Percentiles rank a stretch among this genome's conserved stretches.
Conservation (phyloP, 1,284 basidiomycete genomes). For the Tilletiopsis washingtonensis region DNA sequence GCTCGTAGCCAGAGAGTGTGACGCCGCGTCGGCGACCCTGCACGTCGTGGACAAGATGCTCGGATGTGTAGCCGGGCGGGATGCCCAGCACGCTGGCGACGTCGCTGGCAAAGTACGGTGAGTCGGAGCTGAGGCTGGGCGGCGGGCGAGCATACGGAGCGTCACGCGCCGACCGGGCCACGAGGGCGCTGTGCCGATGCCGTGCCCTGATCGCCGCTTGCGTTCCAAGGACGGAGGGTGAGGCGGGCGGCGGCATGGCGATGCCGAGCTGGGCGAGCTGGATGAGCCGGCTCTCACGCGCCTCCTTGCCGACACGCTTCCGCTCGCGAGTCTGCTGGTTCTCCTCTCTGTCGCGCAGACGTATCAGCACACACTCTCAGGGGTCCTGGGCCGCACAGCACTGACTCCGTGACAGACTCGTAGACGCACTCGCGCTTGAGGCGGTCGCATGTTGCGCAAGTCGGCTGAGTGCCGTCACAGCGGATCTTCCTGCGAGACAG, state of each 20-base stretch:
- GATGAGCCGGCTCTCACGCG: not conserved
- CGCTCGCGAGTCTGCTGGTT: not conserved
- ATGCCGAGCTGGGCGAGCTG: not conserved
- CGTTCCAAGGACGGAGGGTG: no score
- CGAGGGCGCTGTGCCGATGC: not conserved
- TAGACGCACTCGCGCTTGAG: slow-evolving; percentile 1
- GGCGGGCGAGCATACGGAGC: not conserved
- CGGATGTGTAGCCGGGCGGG: no score
- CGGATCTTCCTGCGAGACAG: slow-evolving; percentile 6
- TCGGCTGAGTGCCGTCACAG: slow-evolving; percentile 1
- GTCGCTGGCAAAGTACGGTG: no score
- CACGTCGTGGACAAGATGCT: no score
- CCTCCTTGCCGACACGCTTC: not conserved
- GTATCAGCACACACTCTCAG: not conserved
- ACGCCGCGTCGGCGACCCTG: no score
- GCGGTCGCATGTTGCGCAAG: slow-evolving; percentile 1
- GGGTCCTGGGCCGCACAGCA: not conserved
- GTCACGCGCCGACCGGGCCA: not conserved
- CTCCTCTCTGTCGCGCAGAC: slow-evolving; percentile 1
- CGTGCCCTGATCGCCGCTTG: not conserved
- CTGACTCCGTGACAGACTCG: slow-evolving; percentile 5
- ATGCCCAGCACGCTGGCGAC: no score
- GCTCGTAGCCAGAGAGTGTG: not conserved
- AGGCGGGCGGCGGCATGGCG: no score
- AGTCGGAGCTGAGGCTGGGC: not conserved